Conservation (phyloP, 306 rosid genomes). For the Calophaca sinica region DNA sequence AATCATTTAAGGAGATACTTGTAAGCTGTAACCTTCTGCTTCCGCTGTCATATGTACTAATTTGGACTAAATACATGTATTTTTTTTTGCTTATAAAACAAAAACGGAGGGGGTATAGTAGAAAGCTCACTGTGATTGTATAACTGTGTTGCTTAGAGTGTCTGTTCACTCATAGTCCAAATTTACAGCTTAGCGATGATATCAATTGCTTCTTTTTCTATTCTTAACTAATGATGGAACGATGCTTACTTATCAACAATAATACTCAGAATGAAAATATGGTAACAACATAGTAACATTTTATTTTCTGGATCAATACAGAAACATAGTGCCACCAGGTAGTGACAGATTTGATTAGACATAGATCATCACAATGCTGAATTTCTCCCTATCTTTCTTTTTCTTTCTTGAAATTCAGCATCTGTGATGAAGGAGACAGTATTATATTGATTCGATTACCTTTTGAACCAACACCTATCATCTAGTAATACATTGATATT, state of each 20-base stretch:
- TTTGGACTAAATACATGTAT: too few species aligned
- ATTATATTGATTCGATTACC: constrained; percentile 3
- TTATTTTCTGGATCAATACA: constrained; percentile 17
- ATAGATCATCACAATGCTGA: constrained; percentile 21
- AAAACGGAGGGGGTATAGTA: too few species aligned
- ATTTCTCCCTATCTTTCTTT: neutral
- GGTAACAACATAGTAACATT: neutral
- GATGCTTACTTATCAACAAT: neutral
- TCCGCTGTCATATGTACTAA: too few species aligned
- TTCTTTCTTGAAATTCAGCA: constrained; percentile 32
- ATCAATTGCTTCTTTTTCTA: neutral
- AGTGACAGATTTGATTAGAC: neutral
- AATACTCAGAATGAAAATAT: too few species aligned
- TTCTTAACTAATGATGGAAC: neutral
- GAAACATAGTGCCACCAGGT: constrained; percentile 4
- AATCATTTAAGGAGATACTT: constrained; percentile 37
- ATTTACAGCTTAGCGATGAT: constrained; percentile 9
- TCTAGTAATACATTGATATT: neutral
- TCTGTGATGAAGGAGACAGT: constrained; percentile 35
- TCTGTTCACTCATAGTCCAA: neutral
- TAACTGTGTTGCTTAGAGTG: too few species aligned
- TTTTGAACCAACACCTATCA: constrained; percentile 17
- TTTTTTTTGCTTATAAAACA: too few species aligned
- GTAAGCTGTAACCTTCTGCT: neutral
- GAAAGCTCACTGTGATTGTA: too few species aligned